Base-by-base conservation (phyloP, 1,284 basidiomycete species). In the Cutaneotrichosporon sp. region DNA sequence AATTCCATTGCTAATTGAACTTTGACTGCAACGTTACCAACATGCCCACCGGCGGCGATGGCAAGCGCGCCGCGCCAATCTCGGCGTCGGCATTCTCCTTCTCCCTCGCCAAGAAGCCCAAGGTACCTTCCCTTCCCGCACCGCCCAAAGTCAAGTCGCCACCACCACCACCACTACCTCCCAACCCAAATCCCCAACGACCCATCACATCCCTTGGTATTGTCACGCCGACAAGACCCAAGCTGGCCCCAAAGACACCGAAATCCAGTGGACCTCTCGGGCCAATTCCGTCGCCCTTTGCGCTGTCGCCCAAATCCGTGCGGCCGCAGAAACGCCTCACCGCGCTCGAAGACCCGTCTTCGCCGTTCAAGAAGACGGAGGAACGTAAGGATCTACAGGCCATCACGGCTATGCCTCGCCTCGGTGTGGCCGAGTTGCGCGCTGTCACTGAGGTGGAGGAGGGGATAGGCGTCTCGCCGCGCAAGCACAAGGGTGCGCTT, bases 391-490 rank as follows among this genome's bases (percentile, higher is more conserved):
- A 22, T 11, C n/a, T 55, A 34, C 57, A 52, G 16, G 42, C 21
- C 30, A 46, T 65, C 38, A 59, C 47, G 1, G 40, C 58, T 30
- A 36, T 58, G 22, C 62, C 66, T 14, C 50, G 36, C 13, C 40
- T 64, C 11, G 38, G 52, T 26, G 26, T 68, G 21, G 56, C 47
- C 4, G 64, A 56, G 21, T 34, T 47, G 38, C 13, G 60, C 42
- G 52, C 31, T 36, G 42, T 56, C 58, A 58, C 31, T 31, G 68
- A 69, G 47, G 68, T 70, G 40, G 72, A 73, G 21, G 75, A 73
- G 34, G 76, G 65, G 4, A 58, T 76, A 10, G 77, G 76, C 4
- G 76, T 79, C 6, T 76, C 74, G 30, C 77, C 76, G 10, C 66
- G 73, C 22, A 71, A 70, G 56, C 40, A 38, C 42, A 74, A 72